Evolutionary conservation across 208 protist genomes (phyloP), one percentile per base, ranked within the genome.

Genomic region (Trypanosoma boissoni): DNA sequence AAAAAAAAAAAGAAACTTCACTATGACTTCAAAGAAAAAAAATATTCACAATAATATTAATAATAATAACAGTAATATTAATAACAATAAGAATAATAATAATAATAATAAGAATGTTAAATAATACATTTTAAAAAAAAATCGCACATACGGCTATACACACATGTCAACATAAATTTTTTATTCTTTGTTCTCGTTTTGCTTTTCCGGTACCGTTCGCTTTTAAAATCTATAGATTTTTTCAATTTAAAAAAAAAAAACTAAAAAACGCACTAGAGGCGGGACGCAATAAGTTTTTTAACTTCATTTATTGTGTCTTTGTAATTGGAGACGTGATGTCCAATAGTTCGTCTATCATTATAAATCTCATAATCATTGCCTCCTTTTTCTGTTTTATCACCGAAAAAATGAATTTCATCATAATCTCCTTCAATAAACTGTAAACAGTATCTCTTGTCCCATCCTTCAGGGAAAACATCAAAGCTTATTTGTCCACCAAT

Each of bases 311-410:
- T 96, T 6, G 98, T 99, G 62, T 99, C 97, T 20, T 98, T 88
- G 66, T 96, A 98, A 9, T 60, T 88, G 31, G 68, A 94, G 32
- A 99, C 97, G 20, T 82, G 80, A 72, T 99, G 96, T 34, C 97
- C 97, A 31, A 96, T 86, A 4, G 91, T 94, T 42, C 81, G 68
- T 23, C 73, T 56, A 72, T 98, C 72, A 1, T 42, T 64, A 74
- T 88, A 99, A 61, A 99, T 99, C 79, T 99, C 99, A 74, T 99
- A 98, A 85, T 99, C 99, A 86, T 99, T 99, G 24, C 98, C 99
- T 54, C 99, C 99, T 59, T 90, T 49, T 31, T 59, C 67, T 4
- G 98, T 99, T 85, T 99, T 99, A 75, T 99, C 99, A 36, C 99
- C 99, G 74, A 99, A 99, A 78, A 99, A 99, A 74, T 99, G 96